phyloP scores from a whole-genome alignment of 441 rosid genomes.

The Pelargonium fulgidum region DNA sequence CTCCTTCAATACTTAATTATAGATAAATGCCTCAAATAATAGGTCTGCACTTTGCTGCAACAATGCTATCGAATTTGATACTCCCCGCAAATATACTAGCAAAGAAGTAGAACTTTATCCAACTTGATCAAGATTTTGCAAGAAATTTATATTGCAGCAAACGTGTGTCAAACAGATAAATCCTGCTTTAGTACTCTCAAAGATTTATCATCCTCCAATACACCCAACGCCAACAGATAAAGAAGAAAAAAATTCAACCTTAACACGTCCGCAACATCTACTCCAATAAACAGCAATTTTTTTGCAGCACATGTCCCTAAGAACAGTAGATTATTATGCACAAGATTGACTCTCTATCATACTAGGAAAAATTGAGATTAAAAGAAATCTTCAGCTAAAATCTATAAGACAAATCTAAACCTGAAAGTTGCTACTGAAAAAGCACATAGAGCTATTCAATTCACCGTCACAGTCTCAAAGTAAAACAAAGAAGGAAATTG shows the following conservation, averaged over 20 bases:
- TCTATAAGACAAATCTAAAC: background rate
- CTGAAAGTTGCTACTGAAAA: background rate
- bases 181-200: too few relatives aligned
- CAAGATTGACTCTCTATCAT: too few relatives aligned
- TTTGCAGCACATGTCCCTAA: background rate
- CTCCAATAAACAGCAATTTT: background rate
- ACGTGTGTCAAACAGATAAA: too few relatives aligned
- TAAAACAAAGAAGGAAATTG: constrained; percentile 1
- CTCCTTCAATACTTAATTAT: background rate
- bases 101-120: background rate
- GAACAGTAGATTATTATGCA: too few relatives aligned
- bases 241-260: background rate
- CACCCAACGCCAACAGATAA: background rate
- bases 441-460: background rate
- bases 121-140: background rate
- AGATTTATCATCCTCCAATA: too few relatives aligned
- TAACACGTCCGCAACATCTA: background rate
- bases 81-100: background rate
- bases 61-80: background rate
- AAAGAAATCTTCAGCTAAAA: background rate
- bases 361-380: background rate
- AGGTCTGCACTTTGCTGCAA: background rate
- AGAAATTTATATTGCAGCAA: too few relatives aligned
- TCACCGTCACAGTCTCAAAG: background rate
- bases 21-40: background rate